Evolutionary conservation across 495 filamentous ascomycete genomes (phyloP).

Genomic region (Penicillium bialowiezense): DNA sequence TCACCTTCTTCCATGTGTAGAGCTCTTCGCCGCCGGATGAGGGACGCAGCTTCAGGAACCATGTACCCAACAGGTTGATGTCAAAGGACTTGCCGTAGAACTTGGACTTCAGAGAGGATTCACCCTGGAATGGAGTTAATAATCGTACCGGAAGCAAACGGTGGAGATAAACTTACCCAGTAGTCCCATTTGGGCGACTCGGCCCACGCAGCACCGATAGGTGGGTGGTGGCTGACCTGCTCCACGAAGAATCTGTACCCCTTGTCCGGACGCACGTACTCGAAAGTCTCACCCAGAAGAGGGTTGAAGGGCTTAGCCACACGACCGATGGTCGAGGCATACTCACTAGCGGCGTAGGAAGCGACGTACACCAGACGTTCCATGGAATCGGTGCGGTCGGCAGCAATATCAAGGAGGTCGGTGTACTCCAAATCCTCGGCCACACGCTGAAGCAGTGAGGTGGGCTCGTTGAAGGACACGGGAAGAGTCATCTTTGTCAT

Average conservation of each 20-base stretch:
- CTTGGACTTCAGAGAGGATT: conserved; percentile 94
- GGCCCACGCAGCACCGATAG: conserved; percentile 89
- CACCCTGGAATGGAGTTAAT: conserved; percentile 52
- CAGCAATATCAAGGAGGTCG: conserved; percentile 86
- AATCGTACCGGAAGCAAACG: background rate
- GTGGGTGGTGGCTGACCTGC: conserved; percentile 97
- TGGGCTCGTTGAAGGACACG: conserved; percentile 98
- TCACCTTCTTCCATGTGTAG: conserved; percentile 99
- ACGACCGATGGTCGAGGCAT: conserved; percentile 92
- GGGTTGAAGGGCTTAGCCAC: conserved; percentile 99
- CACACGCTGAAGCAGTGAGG: conserved; percentile 91
- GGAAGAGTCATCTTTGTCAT: conserved; percentile 99
- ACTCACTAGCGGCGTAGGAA: conserved; percentile 92
- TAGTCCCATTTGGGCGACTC: conserved; percentile 96
- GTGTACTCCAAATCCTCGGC: conserved; percentile 98
- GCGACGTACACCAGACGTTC: conserved; percentile 96
- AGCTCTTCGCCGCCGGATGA: conserved; percentile 78
- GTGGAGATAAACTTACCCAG: conserved; percentile 51
- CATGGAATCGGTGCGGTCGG: conserved; percentile 78
- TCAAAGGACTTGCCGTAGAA: conserved; percentile 98
- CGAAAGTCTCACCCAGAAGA: conserved; percentile 92
- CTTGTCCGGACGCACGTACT: conserved; percentile 92
- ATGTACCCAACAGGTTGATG: conserved; percentile 92
- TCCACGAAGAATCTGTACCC: conserved; percentile 98
- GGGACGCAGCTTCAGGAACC: conserved; percentile 89